Percentiles rank a stretch among this genome's conserved stretches.
These are phyloP conservation scores for Hirschfeldia incana DNA, from an alignment of 345 rosid genomes.

Conservation along the genomic window DNA sequence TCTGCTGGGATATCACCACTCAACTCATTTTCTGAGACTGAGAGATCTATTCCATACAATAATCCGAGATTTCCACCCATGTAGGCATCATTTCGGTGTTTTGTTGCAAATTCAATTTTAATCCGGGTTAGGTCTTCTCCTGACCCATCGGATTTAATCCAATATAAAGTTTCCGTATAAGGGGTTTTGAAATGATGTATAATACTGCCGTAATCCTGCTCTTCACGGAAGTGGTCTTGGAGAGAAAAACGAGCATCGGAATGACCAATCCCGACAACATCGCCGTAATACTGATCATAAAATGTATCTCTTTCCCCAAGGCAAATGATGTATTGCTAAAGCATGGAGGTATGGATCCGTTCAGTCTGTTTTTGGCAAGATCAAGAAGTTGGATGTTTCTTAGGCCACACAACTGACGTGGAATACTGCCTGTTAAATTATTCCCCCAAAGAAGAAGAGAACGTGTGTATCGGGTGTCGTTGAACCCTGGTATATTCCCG, in stretches of 20 bases:
- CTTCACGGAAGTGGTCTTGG: too few relatives aligned
- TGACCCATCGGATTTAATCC: too few relatives aligned
- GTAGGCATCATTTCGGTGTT: not conserved
- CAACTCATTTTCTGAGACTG: not conserved
- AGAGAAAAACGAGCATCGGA: too few relatives aligned
- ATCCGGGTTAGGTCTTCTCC: too few relatives aligned
- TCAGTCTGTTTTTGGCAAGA: not conserved
- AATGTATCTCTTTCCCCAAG: not conserved
- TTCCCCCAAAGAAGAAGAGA: not conserved
- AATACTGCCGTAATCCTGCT: too few relatives aligned
- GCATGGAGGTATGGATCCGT: not conserved
- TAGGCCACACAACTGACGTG: not conserved
- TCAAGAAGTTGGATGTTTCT: not conserved
- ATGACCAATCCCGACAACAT: too few relatives aligned
- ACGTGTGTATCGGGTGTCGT: not conserved
- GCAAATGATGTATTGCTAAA: not conserved
- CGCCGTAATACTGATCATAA: not conserved
- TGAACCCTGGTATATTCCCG: not conserved
- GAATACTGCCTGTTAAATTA: not conserved
- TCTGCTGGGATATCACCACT: not conserved
- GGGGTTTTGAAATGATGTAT: too few relatives aligned
- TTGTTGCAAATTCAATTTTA: not conserved
- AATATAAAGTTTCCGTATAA: too few relatives aligned
- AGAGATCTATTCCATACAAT: not conserved
- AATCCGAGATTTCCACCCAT: not conserved